These are phyloP conservation scores for Fusarium staphyleae DNA, from an alignment of 2,329 filamentous ascomycete genomes.

Conservation along the genomic window DNA sequence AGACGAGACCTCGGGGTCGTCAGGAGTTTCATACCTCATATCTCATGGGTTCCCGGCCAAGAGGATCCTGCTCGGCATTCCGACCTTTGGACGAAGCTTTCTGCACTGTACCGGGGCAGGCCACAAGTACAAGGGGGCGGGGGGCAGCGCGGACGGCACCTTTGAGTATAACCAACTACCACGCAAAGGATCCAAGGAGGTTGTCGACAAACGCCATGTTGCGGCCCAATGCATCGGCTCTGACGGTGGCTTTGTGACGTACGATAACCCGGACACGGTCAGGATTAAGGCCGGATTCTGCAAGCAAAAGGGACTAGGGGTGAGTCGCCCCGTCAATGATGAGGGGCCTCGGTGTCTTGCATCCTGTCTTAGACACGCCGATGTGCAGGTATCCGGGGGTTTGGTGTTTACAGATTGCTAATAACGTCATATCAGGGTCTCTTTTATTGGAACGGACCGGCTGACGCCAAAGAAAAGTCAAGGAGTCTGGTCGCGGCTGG, in stretches of 20 bases:
- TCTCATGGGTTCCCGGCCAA: constrained; percentile 70
- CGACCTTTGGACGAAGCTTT: constrained; percentile 78
- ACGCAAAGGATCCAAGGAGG: constrained; percentile 65
- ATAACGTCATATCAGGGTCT: constrained; percentile 61
- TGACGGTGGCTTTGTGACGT: constrained; percentile 80
- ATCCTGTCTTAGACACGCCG: constrained; percentile 21
- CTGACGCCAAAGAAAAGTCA: constrained; percentile 66
- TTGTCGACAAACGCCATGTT: constrained; percentile 70
- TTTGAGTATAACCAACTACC: constrained; percentile 80
- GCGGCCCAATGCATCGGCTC: constrained; percentile 76
- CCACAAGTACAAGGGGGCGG: constrained; percentile 62
- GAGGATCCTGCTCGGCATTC: constrained; percentile 79
- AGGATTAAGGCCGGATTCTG: constrained; percentile 77
- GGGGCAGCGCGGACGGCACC: constrained; percentile 68
- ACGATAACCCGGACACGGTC: constrained; percentile 81
- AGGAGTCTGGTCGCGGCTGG: constrained; percentile 66
- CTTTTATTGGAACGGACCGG: constrained; percentile 84
- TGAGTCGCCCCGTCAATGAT: constrained; percentile 47
- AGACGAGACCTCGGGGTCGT: constrained; percentile 70
- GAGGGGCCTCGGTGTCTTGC: constrained; percentile 13
- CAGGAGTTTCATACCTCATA: constrained; percentile 70
- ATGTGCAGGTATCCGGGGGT: constrained; percentile 1
- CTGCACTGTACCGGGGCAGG: constrained; percentile 69
- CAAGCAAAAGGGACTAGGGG: constrained; percentile 72
- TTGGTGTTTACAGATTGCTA: constrained; percentile 25